phyloP scores from a whole-genome alignment of 208 protist genomes.

The Crithidia bombi region DNA sequence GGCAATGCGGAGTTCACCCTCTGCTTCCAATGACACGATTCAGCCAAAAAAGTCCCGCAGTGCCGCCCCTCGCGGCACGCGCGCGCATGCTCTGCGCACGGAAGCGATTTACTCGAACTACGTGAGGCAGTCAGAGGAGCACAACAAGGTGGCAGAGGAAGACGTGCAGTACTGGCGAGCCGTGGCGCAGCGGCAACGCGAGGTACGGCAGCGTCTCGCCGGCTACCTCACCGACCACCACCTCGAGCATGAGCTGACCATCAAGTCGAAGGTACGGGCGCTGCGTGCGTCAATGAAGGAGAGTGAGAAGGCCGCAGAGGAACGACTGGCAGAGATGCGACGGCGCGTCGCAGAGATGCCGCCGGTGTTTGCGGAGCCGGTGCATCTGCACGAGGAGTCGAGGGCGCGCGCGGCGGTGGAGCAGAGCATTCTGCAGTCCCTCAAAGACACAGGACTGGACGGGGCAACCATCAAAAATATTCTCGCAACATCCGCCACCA shows the following conservation, averaged over 20 bases:
- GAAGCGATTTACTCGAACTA: slow-evolving; percentile 72
- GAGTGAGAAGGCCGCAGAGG: slow-evolving; percentile 48
- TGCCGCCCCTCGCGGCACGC: slow-evolving; percentile 61
- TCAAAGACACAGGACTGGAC: slow-evolving; percentile 71
- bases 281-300: slow-evolving; percentile 58
- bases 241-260: slow-evolving; percentile 54
- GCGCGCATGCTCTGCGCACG: slow-evolving; percentile 78
- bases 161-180: slow-evolving; percentile 37
- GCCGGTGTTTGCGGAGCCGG: slow-evolving; percentile 84
- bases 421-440: slow-evolving; percentile 66
- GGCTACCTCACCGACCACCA: slow-evolving; percentile 60
- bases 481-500: slow-evolving; percentile 24
- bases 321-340: slow-evolving; percentile 72
- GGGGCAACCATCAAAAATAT: slow-evolving; percentile 61
- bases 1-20: not conserved
- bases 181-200: slow-evolving; percentile 43
- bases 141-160: slow-evolving; percentile 24
- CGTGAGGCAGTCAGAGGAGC: slow-evolving; percentile 39
- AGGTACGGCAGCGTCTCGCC: slow-evolving; percentile 66
- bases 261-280: slow-evolving; percentile 61
- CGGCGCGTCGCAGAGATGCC: slow-evolving; percentile 75
- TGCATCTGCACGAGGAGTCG: slow-evolving; percentile 64
- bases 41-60: not conserved
- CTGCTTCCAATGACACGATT: not conserved
- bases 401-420: slow-evolving; percentile 69